Conservation (phyloP, 495 filamentous ascomycete genomes). For the Hyaloscypha finlandica region DNA sequence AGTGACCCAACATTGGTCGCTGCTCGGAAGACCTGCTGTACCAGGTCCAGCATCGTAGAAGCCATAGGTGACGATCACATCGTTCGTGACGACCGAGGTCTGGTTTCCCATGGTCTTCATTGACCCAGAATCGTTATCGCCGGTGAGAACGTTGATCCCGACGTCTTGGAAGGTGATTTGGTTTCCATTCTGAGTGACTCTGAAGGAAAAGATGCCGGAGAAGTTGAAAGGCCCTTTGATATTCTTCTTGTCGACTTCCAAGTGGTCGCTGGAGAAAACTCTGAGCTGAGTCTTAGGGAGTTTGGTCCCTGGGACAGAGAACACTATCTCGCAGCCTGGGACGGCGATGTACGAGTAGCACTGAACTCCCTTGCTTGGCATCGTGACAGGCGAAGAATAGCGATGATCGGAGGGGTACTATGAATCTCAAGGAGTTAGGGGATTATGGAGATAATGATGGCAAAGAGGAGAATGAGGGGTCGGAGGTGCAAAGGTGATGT, state of each 20-base stretch:
- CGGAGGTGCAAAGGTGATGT: neutral
- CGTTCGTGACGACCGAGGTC: conserved; percentile 41
- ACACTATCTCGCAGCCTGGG: conserved; percentile 44
- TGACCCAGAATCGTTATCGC: conserved; percentile 46
- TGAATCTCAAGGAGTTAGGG: neutral
- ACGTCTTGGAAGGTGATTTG: conserved; percentile 41
- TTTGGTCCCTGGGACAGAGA: conserved; percentile 45
- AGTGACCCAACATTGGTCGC: conserved; percentile 54
- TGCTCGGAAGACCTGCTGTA: conserved; percentile 44
- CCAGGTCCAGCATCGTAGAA: conserved; percentile 54
- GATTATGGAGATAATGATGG: neutral
- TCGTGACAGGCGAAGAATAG: conserved; percentile 28
- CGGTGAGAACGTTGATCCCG: conserved; percentile 51
- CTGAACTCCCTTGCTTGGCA: conserved; percentile 55
- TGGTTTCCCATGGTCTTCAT: conserved; percentile 49
- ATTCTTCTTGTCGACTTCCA: conserved; percentile 49
- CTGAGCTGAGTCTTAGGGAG: conserved; percentile 36
- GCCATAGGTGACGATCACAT: conserved; percentile 49
- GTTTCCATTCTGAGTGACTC: conserved; percentile 42
- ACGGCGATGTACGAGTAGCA: conserved; percentile 50
- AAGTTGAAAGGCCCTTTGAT: conserved; percentile 47
- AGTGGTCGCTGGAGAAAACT: conserved; percentile 40
- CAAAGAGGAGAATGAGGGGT: neutral
- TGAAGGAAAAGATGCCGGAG: conserved; percentile 49
- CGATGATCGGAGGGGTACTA: neutral